Evolutionary conservation across 768 basidiomycete genomes (phyloP), one percentile per base, ranked within the genome.

Genomic region (Mycena chlorophos): DNA sequence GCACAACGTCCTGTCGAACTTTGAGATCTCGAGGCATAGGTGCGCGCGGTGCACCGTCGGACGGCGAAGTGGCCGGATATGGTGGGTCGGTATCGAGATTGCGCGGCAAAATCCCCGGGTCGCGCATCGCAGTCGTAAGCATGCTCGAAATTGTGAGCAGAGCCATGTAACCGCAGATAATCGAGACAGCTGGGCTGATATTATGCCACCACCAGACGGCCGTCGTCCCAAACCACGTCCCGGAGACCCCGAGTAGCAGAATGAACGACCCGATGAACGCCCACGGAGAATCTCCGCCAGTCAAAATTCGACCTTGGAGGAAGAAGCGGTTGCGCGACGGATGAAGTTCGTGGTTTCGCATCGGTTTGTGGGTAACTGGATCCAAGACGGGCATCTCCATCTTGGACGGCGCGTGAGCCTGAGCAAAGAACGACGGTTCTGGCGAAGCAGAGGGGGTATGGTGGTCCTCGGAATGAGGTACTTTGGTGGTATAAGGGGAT

Each of bases 21-120:
- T 84, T 85, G 34, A 98, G 74, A 68, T 94, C 91, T 53, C 91
- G 79, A 23, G 92, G 90, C 69, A 91, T 76, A 1, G 93, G 91
- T 28, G 76, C 78, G 29, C 78, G 82, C 34, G 78, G 58, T 27
- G 74, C 82, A 40, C 80, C 86, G 62, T 91, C 88, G 6, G 84
- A 84, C 47, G 85, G 83, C 28, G 80, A 84, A 31, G 65, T 76
- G 19, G 81, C 72, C 16, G 87, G 83, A 63, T 86, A 84, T 8
- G 93, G 94, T 0, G 94, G 94, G 57, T 91, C 83, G 14, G 80
- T 87, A 73, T 98, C 96, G 27, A 98, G 70, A 67, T 89, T 77
- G 4, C 95, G 83, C 13, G 96, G 96, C 22, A 98, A 70, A 50
- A 98, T 94, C 12, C 96, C 96, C 49, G 91, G 88, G 65, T 95